Evolutionary conservation across 306 rosid species (phyloP).

Genomic region (Rosa chinensis): DNA sequence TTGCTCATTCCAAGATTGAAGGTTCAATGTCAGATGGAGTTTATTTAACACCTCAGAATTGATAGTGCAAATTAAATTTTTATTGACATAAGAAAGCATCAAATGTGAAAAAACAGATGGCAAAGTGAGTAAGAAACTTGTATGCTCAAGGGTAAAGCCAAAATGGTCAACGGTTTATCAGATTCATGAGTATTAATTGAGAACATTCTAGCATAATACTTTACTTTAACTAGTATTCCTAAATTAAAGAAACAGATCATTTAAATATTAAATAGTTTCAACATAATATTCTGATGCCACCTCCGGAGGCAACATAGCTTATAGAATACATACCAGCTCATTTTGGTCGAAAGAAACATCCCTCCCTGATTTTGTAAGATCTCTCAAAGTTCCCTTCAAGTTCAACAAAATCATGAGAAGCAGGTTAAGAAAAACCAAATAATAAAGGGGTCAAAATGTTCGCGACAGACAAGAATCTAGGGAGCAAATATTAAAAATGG

Average conservation of each 20-base stretch:
- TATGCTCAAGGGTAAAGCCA: background rate
- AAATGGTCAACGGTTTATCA: background rate
- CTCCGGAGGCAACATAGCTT: background rate
- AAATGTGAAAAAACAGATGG: background rate
- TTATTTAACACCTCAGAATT: slow-evolving; percentile 38
- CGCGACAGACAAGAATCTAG: background rate
- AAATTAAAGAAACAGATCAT: background rate
- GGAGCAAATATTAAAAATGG: background rate
- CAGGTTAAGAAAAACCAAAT: slow-evolving; percentile 23
- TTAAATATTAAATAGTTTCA: background rate
- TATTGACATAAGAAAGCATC: background rate
- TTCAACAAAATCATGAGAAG: slow-evolving; percentile 18
- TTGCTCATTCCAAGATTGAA: slow-evolving; percentile 40
- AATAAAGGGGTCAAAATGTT: slow-evolving; percentile 12
- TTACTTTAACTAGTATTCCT: background rate
- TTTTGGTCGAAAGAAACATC: slow-evolving; percentile 42
- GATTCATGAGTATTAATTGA: background rate
- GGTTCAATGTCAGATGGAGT: slow-evolving; percentile 45
- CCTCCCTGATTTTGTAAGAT: slow-evolving; percentile 67
- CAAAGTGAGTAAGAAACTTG: background rate
- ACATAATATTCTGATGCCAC: background rate
- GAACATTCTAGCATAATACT: too few species aligned
- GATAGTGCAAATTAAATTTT: background rate
- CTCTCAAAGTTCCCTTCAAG: slow-evolving; percentile 80
- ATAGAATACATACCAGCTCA: slow-evolving; percentile 44